These are phyloP conservation scores for Triticum urartu DNA, from an alignment of 176 grass and related monocot genomes.

Conservation along the genomic window DNA sequence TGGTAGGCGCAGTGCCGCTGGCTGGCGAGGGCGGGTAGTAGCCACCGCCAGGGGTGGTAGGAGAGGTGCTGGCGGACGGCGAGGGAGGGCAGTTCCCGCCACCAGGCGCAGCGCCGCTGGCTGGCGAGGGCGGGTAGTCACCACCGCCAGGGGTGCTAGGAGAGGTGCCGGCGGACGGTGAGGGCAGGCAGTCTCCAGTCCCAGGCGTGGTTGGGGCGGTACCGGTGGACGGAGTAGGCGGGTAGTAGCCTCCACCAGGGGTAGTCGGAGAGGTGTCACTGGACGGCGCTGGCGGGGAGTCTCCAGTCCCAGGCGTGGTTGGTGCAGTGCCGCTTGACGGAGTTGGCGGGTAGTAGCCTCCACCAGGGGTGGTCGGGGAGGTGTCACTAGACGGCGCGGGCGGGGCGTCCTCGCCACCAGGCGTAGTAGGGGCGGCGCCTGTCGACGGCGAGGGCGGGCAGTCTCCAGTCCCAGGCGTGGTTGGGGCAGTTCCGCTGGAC, in stretches of 20 bases:
- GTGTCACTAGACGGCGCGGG: not conserved
- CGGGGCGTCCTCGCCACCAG: not conserved
- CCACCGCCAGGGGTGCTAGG: slow-evolving; percentile 8
- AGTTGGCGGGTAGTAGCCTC: not conserved
- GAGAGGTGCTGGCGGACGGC: not conserved
- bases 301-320: no score
- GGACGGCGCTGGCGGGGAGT: slow-evolving; percentile 17
- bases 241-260: not conserved
- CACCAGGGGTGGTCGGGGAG: slow-evolving; percentile 4
- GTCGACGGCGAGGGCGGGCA: not conserved
- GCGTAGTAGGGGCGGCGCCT: not conserved
- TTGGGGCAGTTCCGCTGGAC: not conserved
- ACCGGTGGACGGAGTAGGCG: not conserved
- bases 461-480: not conserved
- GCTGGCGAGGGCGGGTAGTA: slow-evolving; percentile 21
- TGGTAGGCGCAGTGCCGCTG: not conserved
- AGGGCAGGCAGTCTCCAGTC: not conserved
- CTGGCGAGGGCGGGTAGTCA: not conserved
- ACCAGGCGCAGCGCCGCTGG: not conserved
- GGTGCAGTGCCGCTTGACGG: not conserved
- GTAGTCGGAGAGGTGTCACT: slow-evolving; percentile 1
- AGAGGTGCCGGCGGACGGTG: not conserved
- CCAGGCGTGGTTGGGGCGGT: not conserved
- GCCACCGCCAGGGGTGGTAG: not conserved
- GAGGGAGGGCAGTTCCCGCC: slow-evolving; percentile 16